These are phyloP conservation scores for Cryptococcus sp. DNA, from an alignment of 1,284 basidiomycete species.

Conservation along the genomic window DNA sequence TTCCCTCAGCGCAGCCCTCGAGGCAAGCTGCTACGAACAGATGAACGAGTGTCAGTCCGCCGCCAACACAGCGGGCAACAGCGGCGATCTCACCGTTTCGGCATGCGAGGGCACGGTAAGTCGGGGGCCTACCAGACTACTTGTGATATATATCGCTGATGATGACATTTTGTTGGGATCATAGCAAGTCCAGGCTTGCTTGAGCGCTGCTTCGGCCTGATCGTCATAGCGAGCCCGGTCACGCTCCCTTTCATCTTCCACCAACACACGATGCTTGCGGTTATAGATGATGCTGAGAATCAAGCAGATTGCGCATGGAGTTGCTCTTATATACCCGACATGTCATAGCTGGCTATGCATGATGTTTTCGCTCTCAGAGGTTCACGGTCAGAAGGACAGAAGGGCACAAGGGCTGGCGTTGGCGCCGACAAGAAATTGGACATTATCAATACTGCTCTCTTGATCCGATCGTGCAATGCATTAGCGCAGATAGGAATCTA, in stretches of 20 bases:
- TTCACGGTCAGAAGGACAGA: too few relatives aligned
- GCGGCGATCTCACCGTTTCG: slow-evolving; percentile 24
- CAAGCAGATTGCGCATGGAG: not conserved
- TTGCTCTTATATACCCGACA: not conserved
- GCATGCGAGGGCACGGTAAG: slow-evolving; percentile 24
- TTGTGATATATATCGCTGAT: not conserved
- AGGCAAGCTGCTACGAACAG: slow-evolving; percentile 35
- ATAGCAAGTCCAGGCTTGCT: slow-evolving; percentile 12
- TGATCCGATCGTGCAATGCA: too few relatives aligned
- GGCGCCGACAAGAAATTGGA: too few relatives aligned
- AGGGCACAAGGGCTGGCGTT: too few relatives aligned
- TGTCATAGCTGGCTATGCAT: slow-evolving; percentile 1
- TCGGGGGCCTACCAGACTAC: not conserved
- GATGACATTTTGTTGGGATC: not conserved
- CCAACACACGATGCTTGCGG: not conserved
- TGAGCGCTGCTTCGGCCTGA: slow-evolving; percentile 3
- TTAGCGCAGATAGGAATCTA: too few relatives aligned
- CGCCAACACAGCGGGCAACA: slow-evolving; percentile 31
- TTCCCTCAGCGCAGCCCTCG: slow-evolving; percentile 32
- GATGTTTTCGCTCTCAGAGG: not conserved
- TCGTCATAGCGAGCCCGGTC: too few relatives aligned
- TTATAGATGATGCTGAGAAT: not conserved
- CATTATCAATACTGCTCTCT: too few relatives aligned
- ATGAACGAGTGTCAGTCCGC: slow-evolving; percentile 33
- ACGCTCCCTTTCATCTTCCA: too few relatives aligned